Percentiles rank a stretch among this genome's conserved stretches.
Evolutionary conservation across 2,329 filamentous ascomycete genomes (phyloP).

Genomic region (Diaporthe sp.): DNA sequence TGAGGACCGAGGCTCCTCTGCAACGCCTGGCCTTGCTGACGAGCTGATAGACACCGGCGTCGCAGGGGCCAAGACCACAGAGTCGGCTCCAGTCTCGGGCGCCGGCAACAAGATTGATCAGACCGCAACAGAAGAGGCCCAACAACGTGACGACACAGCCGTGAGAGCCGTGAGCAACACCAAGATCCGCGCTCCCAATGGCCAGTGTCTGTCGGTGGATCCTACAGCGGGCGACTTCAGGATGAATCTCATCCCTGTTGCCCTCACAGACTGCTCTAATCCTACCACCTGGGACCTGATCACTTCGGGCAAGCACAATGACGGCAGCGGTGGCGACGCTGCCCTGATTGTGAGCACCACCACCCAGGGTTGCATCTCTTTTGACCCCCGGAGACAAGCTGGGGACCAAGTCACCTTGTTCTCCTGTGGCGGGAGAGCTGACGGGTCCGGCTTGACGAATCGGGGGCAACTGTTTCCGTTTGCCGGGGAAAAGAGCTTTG

Average conservation of each 20-base stretch:
- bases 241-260: slow-evolving; percentile 65
- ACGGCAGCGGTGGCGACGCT: slow-evolving; percentile 52
- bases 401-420: slow-evolving; percentile 65
- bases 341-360: slow-evolving; percentile 63
- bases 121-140: slow-evolving; percentile 62
- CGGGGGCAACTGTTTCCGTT: slow-evolving; percentile 57
- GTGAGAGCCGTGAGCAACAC: slow-evolving; percentile 60
- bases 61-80: slow-evolving; percentile 32
- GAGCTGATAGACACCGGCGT: slow-evolving; percentile 46
- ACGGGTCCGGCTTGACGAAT: slow-evolving; percentile 32
- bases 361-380: slow-evolving; percentile 66
- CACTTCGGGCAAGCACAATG: slow-evolving; percentile 63
- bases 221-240: slow-evolving; percentile 67
- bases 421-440: slow-evolving; percentile 61
- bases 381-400: slow-evolving; percentile 58
- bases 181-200: slow-evolving; percentile 61
- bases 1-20: too few relatives aligned
- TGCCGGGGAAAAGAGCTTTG: slow-evolving; percentile 56
- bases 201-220: slow-evolving; percentile 65
- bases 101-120: slow-evolving; percentile 64
- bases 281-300: slow-evolving; percentile 61
- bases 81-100: slow-evolving; percentile 62
- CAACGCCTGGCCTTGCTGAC: slow-evolving; percentile 12
- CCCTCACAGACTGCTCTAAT: slow-evolving; percentile 59
- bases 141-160: slow-evolving; percentile 61